Conservation (phyloP, 495 filamentous ascomycete species). For the Penicillium flavigenum region DNA sequence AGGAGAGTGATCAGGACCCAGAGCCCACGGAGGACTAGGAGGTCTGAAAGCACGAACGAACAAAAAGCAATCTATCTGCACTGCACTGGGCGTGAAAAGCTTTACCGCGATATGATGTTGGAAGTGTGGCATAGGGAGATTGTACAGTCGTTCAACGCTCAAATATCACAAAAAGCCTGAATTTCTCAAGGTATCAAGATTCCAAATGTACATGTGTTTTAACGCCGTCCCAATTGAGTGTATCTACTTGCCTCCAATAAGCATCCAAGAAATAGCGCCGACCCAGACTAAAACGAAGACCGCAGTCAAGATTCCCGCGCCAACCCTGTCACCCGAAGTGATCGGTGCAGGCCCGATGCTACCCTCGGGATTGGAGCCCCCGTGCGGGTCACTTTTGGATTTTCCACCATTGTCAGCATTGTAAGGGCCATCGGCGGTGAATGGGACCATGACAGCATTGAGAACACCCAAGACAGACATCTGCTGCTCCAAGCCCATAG, state of each 20-base stretch:
- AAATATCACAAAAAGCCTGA: not conserved
- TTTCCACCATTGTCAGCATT: slow-evolving; percentile 60
- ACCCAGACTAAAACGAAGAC: slow-evolving; percentile 53
- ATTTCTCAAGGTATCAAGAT: not conserved
- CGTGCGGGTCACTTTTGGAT: slow-evolving; percentile 55
- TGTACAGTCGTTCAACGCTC: too few species aligned
- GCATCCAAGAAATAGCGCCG: slow-evolving; percentile 40
- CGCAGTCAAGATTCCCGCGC: slow-evolving; percentile 61
- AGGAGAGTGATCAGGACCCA: not conserved
- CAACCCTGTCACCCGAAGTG: slow-evolving; percentile 54
- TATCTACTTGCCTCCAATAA: slow-evolving; percentile 12
- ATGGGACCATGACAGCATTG: slow-evolving; percentile 45
- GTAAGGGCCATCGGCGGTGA: slow-evolving; percentile 44
- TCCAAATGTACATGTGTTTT: not conserved
- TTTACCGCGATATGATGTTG: not conserved
- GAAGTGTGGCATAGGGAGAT: not conserved
- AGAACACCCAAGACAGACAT: slow-evolving; percentile 57
- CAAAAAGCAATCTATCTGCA: not conserved
- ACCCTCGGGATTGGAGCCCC: slow-evolving; percentile 37
- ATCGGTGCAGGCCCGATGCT: slow-evolving; percentile 34
- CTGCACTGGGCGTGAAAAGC: not conserved
- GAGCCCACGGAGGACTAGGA: not conserved
- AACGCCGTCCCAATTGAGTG: not conserved
- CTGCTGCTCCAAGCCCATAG: slow-evolving; percentile 50
- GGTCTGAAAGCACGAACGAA: not conserved